Conservation (phyloP, 2,329 filamentous ascomycete genomes). For the Orbilia javanica region DNA sequence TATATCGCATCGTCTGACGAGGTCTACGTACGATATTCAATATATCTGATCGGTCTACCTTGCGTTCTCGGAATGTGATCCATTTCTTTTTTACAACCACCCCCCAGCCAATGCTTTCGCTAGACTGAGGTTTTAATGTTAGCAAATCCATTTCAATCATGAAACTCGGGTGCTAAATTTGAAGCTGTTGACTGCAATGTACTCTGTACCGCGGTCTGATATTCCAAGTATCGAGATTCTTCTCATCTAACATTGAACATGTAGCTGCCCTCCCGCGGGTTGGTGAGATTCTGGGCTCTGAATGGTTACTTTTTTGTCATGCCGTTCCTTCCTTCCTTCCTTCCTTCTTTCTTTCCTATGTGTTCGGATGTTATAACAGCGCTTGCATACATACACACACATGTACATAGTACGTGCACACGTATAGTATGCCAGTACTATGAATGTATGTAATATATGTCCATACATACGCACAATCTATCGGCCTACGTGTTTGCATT, state of each 20-base stretch:
- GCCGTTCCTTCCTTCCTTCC: neutral
- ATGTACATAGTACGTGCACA: neutral
- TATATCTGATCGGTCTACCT: constrained; percentile 37
- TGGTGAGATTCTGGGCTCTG: constrained; percentile 19
- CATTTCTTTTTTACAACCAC: neutral
- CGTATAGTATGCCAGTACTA: no score
- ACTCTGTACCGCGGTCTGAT: constrained; percentile 10
- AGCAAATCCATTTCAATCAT: neutral
- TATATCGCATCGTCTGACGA: constrained; percentile 47
- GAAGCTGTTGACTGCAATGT: neutral
- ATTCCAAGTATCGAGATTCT: constrained; percentile 30
- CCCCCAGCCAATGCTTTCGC: constrained; percentile 4
- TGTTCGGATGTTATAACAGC: constrained; percentile 30
- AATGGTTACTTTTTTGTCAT: constrained; percentile 32
- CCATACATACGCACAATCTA: neutral
- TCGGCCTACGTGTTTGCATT: constrained; percentile 28
- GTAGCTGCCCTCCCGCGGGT: constrained; percentile 37
- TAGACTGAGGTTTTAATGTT: constrained; percentile 13
- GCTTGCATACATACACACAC: constrained; percentile 34
- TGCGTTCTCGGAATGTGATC: constrained; percentile 36
- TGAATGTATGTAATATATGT: no score
- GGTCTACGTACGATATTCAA: constrained; percentile 25
- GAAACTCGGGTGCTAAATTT: neutral
- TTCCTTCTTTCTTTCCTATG: neutral
- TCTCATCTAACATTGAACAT: constrained; percentile 24